Percentiles rank a stretch among this genome's conserved stretches.
Conservation (phyloP, 2,329 filamentous ascomycete genomes). For the Aspergillus udagawae region DNA sequence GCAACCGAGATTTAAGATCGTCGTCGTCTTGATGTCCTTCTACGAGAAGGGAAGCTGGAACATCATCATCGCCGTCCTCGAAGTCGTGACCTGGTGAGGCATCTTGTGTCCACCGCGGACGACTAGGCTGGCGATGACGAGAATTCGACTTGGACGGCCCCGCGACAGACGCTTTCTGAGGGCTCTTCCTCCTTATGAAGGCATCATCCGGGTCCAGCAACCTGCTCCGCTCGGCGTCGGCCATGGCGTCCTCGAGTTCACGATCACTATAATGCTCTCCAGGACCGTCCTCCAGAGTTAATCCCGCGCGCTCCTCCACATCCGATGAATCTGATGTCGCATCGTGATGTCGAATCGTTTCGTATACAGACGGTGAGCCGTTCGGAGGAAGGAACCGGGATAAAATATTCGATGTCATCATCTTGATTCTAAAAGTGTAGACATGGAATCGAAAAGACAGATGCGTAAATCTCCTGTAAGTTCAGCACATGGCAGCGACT, state of each 20-base stretch:
- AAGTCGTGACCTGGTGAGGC: constrained; percentile 32
- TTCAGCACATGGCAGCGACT: constrained; percentile 11
- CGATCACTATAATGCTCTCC: constrained; percentile 52
- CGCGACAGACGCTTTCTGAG: constrained; percentile 15
- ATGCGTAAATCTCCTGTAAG: neutral
- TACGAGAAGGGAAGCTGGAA: constrained; percentile 60
- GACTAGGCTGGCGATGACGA: constrained; percentile 25
- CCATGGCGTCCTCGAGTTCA: constrained; percentile 54
- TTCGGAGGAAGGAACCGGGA: constrained; percentile 46
- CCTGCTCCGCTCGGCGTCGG: constrained; percentile 48
- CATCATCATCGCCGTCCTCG: constrained; percentile 59
- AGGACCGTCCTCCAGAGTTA: constrained; percentile 48
- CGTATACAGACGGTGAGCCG: constrained; percentile 47
- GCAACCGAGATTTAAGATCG: constrained; percentile 36
- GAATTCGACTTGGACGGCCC: constrained; percentile 14
- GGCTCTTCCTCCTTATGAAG: constrained; percentile 32
- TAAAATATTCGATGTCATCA: constrained; percentile 42
- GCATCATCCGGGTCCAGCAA: constrained; percentile 42
- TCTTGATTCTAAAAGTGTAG: constrained; percentile 18
- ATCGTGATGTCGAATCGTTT: constrained; percentile 45
- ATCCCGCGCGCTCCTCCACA: constrained; percentile 43
- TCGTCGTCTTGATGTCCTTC: constrained; percentile 47
- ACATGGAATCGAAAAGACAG: constrained; percentile 1
- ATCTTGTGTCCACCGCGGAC: constrained; percentile 29
- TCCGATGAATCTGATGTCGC: constrained; percentile 44